Percentiles rank a stretch among this genome's conserved stretches.
These are phyloP conservation scores for Eragrostis nindensis DNA, from an alignment of 176 grass and related monocot species.

Conservation along the genomic window DNA sequence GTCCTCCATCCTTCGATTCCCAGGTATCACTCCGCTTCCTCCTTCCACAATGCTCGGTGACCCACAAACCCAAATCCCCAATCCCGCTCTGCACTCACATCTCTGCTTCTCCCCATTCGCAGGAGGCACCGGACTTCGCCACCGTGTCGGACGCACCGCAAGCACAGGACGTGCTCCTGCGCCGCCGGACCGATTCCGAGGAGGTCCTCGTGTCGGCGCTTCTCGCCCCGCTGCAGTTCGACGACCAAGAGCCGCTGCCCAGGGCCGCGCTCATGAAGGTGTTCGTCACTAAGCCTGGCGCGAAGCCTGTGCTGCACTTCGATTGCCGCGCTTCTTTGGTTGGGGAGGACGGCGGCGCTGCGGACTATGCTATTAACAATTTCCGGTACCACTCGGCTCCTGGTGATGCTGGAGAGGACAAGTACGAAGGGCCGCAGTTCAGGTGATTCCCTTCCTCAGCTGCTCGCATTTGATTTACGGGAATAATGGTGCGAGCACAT, in stretches of 20 bases:
- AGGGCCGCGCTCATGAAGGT: constrained; percentile 68
- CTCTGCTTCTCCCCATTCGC: background rate
- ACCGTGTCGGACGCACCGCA: constrained; percentile 46
- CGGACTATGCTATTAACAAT: constrained; percentile 43
- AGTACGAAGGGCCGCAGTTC: constrained; percentile 55
- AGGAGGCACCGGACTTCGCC: constrained; percentile 51
- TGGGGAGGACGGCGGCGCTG: background rate
- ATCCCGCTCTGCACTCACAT: background rate
- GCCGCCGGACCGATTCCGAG: constrained; percentile 39
- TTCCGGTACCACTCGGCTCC: constrained; percentile 54
- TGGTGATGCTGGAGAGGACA: constrained; percentile 30
- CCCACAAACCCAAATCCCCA: background rate
- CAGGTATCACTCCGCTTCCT: constrained; percentile 21
- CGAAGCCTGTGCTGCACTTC: constrained; percentile 63
- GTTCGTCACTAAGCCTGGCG: constrained; percentile 59
- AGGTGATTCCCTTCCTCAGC: constrained; percentile 46
- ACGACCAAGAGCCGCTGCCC: constrained; percentile 30
- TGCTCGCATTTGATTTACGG: background rate
- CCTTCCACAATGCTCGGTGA: background rate
- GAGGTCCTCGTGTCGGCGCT: constrained; percentile 74
- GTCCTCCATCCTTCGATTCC: constrained; percentile 8
- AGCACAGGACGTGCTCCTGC: constrained; percentile 65
- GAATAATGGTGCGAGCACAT: background rate
- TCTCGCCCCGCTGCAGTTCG: constrained; percentile 61
- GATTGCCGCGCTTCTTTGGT: constrained; percentile 51